These are phyloP conservation scores for Neurospora terricola DNA, from an alignment of 495 filamentous ascomycete species.

Conservation along the genomic window DNA sequence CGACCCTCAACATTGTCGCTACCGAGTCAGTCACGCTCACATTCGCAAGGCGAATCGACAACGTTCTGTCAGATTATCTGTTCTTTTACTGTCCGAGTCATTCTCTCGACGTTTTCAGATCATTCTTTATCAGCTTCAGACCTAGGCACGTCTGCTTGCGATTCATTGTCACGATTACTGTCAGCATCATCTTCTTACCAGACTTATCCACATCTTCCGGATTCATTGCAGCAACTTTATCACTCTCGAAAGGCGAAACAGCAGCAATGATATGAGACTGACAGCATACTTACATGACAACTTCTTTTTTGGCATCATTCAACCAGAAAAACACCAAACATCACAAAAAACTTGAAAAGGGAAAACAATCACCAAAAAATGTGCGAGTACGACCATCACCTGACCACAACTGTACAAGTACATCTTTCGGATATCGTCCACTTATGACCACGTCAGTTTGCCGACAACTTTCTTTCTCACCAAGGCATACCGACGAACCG, in stretches of 20 bases:
- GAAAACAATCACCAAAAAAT: neutral
- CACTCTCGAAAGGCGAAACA: neutral
- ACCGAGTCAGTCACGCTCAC: neutral
- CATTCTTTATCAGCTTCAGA: neutral
- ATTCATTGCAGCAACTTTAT: neutral
- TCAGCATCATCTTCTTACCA: neutral
- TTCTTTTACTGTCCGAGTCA: neutral
- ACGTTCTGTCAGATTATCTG: neutral
- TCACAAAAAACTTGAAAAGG: neutral
- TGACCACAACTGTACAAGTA: neutral
- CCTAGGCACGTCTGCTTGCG: neutral
- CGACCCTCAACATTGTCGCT: neutral
- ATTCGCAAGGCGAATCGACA: neutral
- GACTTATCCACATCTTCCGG: neutral
- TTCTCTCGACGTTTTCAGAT: neutral
- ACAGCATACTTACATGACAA: neutral
- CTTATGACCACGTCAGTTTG: neutral
- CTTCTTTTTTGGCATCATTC: neutral
- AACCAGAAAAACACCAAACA: neutral
- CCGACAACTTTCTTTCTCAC: neutral
- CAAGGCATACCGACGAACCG: neutral
- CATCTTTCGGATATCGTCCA: neutral
- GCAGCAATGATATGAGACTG: neutral
- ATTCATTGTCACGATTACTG: neutral
- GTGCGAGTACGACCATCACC: neutral